Evolutionary conservation across 2,329 filamentous ascomycete genomes (phyloP).

Genomic region (Cercospora zeina): DNA sequence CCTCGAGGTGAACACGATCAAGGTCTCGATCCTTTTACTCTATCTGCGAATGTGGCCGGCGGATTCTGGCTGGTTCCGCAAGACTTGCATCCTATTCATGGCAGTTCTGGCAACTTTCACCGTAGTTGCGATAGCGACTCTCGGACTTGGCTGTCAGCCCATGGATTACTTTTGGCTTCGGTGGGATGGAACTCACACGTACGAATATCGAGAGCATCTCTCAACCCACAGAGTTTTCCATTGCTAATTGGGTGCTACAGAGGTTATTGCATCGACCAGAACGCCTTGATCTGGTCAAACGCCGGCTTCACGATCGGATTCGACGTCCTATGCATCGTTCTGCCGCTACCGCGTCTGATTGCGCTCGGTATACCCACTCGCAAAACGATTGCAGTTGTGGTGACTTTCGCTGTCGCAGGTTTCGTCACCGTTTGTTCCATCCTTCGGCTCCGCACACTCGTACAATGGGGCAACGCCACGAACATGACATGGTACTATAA

Average conservation of each 20-base stretch:
- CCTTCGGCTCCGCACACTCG: slow-evolving; percentile 26
- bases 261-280: slow-evolving; percentile 29
- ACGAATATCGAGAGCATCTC: not conserved
- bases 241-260: not conserved
- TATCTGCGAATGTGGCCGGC: slow-evolving; percentile 30
- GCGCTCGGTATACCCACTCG: slow-evolving; percentile 23
- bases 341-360: slow-evolving; percentile 30
- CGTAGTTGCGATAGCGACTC: slow-evolving; percentile 14
- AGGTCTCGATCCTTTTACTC: slow-evolving; percentile 26
- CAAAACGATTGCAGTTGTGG: slow-evolving; percentile 29
- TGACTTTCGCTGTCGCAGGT: slow-evolving; percentile 31
- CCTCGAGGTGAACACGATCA: slow-evolving; percentile 22
- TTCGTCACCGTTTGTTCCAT: slow-evolving; percentile 32
- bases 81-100: slow-evolving; percentile 20
- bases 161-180: slow-evolving; percentile 23
- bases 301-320: slow-evolving; percentile 29
- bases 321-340: slow-evolving; percentile 29
- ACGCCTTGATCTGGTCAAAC: slow-evolving; percentile 28
- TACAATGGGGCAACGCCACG: slow-evolving; percentile 20
- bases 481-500: slow-evolving; percentile 31
- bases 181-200: slow-evolving; percentile 25
- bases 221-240: not conserved
- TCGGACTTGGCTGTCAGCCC: slow-evolving; percentile 25
- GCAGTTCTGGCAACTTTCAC: slow-evolving; percentile 13
- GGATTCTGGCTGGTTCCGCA: slow-evolving; percentile 23